A percentile compares a stretch with the other conserved stretches of the same genome.
phyloP scores from a whole-genome alignment of 345 rosid genomes.

The Chamaenerion angustifolium region DNA sequence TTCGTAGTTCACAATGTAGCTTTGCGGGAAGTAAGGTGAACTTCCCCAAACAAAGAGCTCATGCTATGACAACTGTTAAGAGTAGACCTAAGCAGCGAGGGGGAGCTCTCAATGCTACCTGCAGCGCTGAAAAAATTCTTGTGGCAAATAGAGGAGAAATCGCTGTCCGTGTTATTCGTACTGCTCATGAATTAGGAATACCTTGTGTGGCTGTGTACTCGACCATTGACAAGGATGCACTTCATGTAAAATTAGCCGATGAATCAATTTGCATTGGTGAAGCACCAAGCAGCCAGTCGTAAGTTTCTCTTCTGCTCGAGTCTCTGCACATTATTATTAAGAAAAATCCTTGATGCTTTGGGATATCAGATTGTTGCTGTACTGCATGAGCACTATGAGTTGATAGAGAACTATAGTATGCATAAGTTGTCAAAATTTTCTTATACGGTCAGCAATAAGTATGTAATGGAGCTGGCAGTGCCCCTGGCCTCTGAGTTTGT shows the following conservation, averaged over 20 bases:
- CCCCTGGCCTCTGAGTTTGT: too few species aligned
- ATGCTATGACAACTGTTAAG: conserved; percentile 15
- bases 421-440: too few species aligned
- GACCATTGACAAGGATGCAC: conserved; percentile 89
- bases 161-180: conserved; percentile 85
- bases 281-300: conserved; percentile 98
- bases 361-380: too few species aligned
- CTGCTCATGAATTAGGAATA: conserved; percentile 94
- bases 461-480: too few species aligned
- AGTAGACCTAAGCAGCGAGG: conserved; percentile 20
- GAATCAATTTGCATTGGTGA: conserved; percentile 96
- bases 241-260: conserved; percentile 91
- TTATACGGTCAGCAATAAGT: too few species aligned
- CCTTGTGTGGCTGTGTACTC: conserved; percentile 98
- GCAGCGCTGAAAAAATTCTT: conserved; percentile 67
- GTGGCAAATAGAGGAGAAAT: conserved; percentile 97
- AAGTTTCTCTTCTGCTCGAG: conserved; percentile 16
- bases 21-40: conserved; percentile 34
- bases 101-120: conserved; percentile 45
- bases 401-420: too few species aligned
- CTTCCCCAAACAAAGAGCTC: conserved; percentile 40
- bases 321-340: neutral
- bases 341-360: too few species aligned
- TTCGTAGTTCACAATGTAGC: conserved; percentile 55
- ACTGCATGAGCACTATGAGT: too few species aligned